phyloP scores from a whole-genome alignment of 1,284 basidiomycete species.

The Quambalaria eucalypti region DNA sequence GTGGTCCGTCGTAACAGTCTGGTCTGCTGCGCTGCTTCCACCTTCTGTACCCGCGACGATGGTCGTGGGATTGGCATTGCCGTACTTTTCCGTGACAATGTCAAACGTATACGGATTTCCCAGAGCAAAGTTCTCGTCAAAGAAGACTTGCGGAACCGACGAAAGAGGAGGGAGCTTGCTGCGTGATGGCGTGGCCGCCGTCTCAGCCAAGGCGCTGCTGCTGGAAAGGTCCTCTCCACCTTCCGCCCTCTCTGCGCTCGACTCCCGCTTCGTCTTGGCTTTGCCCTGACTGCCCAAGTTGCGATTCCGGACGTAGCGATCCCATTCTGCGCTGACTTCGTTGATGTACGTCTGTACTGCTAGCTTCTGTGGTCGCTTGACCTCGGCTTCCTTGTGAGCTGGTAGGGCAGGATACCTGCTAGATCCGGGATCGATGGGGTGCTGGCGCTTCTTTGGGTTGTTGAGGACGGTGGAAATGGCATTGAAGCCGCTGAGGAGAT shows the following conservation, averaged over 20 bases:
- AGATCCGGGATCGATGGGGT: constrained; percentile 40
- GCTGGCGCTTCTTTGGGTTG: constrained; percentile 33
- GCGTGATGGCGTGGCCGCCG: constrained; percentile 11
- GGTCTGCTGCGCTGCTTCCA: constrained; percentile 2
- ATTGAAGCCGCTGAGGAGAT: background rate
- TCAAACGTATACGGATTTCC: constrained; percentile 74
- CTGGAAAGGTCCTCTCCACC: background rate
- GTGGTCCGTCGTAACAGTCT: background rate
- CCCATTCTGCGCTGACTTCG: constrained; percentile 37
- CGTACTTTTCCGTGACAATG: constrained; percentile 61
- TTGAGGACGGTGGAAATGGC: constrained; percentile 38
- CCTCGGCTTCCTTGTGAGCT: constrained; percentile 19
- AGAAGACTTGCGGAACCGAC: constrained; percentile 68
- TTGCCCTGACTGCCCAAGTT: constrained; percentile 21
- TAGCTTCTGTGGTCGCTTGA: constrained; percentile 32
- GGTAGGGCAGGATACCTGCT: constrained; percentile 35
- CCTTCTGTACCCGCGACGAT: too few relatives aligned
- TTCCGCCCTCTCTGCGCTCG: constrained; percentile 6
- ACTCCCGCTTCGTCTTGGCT: constrained; percentile 14
- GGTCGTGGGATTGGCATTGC: constrained; percentile 12
- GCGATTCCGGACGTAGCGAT: constrained; percentile 41
- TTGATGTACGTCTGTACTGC: constrained; percentile 33
- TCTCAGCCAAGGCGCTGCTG: background rate
- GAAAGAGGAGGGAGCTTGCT: constrained; percentile 54
- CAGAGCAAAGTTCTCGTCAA: constrained; percentile 71